Evolutionary conservation across 805 yeast genomes (phyloP).

Genomic region (Zygosaccharomyces bailii): DNA sequence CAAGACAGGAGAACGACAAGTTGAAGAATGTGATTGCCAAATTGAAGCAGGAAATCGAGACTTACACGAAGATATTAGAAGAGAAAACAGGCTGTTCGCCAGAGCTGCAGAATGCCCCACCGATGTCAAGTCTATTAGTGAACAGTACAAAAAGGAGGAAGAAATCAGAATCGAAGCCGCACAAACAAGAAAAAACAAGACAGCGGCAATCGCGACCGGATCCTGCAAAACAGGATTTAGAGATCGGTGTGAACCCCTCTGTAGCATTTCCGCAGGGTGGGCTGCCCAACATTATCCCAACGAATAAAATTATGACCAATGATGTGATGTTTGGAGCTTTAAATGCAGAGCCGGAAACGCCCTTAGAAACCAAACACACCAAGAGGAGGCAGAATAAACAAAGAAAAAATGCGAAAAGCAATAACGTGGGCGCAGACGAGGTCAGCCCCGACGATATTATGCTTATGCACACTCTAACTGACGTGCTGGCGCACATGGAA

Average conservation of each 20-base stretch:
- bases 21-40: slow-evolving; percentile 25
- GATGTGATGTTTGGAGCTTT: slow-evolving; percentile 15
- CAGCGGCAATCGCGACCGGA: slow-evolving; percentile 1
- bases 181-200: background rate
- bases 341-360: slow-evolving; percentile 2
- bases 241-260: slow-evolving; percentile 4
- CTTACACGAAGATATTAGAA: slow-evolving; percentile 20
- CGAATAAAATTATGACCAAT: slow-evolving; percentile 9
- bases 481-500: slow-evolving; percentile 27
- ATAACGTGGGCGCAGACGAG: slow-evolving; percentile 4
- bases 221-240: slow-evolving; percentile 2
- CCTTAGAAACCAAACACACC: background rate
- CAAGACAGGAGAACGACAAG: slow-evolving; percentile 28
- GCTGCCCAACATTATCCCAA: slow-evolving; percentile 7
- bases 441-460: slow-evolving; percentile 24
- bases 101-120: slow-evolving; percentile 12
- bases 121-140: slow-evolving; percentile 20
- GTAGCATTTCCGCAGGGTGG: slow-evolving; percentile 6
- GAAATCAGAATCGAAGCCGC: slow-evolving; percentile 5
- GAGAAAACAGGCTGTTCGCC: slow-evolving; percentile 3
- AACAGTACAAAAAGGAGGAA: slow-evolving; percentile 22
- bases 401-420: slow-evolving; percentile 1
- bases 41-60: slow-evolving; percentile 26
- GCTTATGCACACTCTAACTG: slow-evolving; percentile 26
- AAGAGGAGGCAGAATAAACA: background rate